Evolutionary conservation across 345 rosid genomes (phyloP).

Genomic region (Adansonia digitata): DNA sequence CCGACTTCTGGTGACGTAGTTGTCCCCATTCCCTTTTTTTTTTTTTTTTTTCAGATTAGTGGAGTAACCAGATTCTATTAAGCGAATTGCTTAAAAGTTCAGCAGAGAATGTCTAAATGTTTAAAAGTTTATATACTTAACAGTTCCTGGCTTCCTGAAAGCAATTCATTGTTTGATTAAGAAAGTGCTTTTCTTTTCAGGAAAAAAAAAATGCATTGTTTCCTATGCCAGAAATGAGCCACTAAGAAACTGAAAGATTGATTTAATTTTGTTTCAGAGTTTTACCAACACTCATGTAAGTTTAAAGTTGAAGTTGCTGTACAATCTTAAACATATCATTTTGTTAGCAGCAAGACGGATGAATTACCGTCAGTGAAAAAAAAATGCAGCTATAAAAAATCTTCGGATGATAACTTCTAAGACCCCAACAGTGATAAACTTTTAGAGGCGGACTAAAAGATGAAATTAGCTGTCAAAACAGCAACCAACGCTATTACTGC

Average conservation of each 20-base stretch:
- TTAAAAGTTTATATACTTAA: not conserved
- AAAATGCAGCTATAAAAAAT: slow-evolving; percentile 2
- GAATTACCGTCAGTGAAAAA: slow-evolving; percentile 13
- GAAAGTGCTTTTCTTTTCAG: not conserved
- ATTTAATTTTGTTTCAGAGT: too few relatives aligned
- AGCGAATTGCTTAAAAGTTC: slow-evolving; percentile 5
- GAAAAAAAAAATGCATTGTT: too few relatives aligned
- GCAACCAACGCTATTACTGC: slow-evolving; percentile 77
- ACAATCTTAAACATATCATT: not conserved
- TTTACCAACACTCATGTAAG: not conserved
- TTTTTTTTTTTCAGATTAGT: not conserved
- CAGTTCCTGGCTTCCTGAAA: not conserved
- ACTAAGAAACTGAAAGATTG: not conserved
- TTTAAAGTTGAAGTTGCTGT: not conserved
- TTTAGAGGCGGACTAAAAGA: too few relatives aligned
- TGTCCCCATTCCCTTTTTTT: not conserved
- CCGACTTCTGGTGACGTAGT: not conserved
- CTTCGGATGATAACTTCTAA: slow-evolving; percentile 17
- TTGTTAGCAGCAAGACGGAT: not conserved
- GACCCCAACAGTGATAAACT: too few relatives aligned
- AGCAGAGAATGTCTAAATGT: not conserved
- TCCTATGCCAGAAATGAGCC: not conserved
- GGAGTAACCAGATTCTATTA: not conserved
- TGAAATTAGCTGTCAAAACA: slow-evolving; percentile 62
- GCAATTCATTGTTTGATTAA: not conserved